A percentile compares a stretch with the other conserved stretches of the same genome.
These are phyloP conservation scores for Halocafeteria seosinensis DNA, from an alignment of 108 stramenopile species.

Conservation along the genomic window DNA sequence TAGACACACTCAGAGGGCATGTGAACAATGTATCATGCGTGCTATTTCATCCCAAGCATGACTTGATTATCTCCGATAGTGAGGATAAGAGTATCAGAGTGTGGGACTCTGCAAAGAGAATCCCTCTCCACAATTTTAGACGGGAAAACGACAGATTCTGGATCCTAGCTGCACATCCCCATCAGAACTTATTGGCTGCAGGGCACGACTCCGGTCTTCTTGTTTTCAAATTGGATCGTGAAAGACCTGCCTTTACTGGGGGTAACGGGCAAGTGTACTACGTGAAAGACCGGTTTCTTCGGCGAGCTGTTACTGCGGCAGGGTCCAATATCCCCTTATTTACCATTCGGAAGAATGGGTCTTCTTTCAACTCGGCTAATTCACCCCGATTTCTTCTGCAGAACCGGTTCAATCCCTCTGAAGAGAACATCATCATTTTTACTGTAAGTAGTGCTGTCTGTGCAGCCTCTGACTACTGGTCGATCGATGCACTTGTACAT, in stretches of 20 bases:
- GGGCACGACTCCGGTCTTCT: constrained; percentile 98
- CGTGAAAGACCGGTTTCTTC: constrained; percentile 82
- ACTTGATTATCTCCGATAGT: constrained; percentile 84
- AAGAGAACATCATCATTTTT: constrained; percentile 70
- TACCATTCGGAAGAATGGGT: constrained; percentile 35
- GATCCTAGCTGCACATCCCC: constrained; percentile 75
- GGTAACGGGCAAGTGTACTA: constrained; percentile 65
- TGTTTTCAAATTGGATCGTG: constrained; percentile 95
- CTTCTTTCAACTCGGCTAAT: constrained; percentile 49
- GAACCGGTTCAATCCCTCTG: constrained; percentile 79
- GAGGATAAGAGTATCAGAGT: constrained; percentile 95
- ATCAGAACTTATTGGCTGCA: constrained; percentile 86
- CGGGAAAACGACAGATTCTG: constrained; percentile 94
- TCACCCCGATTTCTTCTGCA: constrained; percentile 70
- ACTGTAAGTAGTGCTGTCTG: too few relatives aligned
- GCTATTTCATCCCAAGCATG: constrained; percentile 92
- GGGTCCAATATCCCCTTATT: constrained; percentile 74
- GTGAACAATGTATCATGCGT: constrained; percentile 96
- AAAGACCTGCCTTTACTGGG: constrained; percentile 68
- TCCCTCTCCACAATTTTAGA: constrained; percentile 92
- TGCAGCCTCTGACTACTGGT: constrained; percentile 5
- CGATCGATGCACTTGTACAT: background rate
- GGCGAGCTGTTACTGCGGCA: constrained; percentile 31
- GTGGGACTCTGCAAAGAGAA: constrained; percentile 89
- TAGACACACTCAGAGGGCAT: constrained; percentile 93